Evolutionary conservation across 371 early-diverging fungal genomes (phyloP).

Genomic region (Lichtheimia ramosa): DNA sequence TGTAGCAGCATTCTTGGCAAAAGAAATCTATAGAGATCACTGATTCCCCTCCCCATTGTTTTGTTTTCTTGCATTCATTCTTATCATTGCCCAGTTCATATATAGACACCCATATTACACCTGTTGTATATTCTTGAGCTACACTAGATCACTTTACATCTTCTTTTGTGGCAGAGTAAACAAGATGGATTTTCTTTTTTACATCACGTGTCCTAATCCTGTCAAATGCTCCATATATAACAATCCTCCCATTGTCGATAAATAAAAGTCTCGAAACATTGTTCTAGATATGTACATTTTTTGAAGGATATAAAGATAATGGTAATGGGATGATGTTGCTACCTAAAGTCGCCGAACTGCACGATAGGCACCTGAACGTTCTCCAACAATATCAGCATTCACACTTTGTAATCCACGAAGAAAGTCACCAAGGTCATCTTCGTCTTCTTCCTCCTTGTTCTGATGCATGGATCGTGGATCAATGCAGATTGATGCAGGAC

Average conservation of each 20-base stretch:
- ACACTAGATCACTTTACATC: too few species aligned
- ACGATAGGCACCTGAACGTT: constrained; percentile 33
- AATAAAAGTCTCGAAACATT: too few species aligned
- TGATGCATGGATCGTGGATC: constrained; percentile 38
- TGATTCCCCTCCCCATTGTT: neutral
- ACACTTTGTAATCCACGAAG: constrained; percentile 35
- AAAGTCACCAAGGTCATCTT: constrained; percentile 46
- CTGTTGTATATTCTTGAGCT: neutral
- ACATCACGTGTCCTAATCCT: too few species aligned
- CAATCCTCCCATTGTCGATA: too few species aligned
- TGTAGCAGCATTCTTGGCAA: constrained; percentile 62
- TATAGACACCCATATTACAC: neutral
- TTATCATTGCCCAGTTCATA: neutral
- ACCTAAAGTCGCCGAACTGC: constrained; percentile 21
- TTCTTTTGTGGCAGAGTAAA: too few species aligned
- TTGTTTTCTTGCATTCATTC: neutral
- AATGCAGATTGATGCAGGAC: constrained; percentile 44
- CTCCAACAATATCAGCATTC: constrained; percentile 48
- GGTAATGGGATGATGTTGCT: too few species aligned
- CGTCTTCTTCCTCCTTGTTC: constrained; percentile 16
- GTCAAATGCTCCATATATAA: too few species aligned
- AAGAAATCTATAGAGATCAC: constrained; percentile 42
- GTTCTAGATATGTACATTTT: too few species aligned
- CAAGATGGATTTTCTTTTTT: too few species aligned
- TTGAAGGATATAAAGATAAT: too few species aligned